Evolutionary conservation across 345 rosid genomes (phyloP).

Genomic region (Gynandropsis gynandra): DNA sequence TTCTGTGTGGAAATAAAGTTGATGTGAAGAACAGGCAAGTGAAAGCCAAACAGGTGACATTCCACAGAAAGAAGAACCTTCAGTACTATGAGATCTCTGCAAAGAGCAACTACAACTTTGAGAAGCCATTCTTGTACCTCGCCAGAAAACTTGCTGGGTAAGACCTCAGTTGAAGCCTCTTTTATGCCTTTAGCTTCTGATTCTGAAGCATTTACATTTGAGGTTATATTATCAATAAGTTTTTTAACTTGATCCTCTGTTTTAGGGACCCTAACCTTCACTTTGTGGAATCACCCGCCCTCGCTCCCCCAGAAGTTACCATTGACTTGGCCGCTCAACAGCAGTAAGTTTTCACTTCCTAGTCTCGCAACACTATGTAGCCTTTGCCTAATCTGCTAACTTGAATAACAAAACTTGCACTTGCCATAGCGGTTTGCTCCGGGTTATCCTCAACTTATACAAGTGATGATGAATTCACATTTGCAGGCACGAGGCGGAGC

Average conservation of each 20-base stretch:
- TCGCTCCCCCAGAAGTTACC: conserved; percentile 87
- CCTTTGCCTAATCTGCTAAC: too few relatives aligned
- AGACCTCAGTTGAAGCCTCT: background rate
- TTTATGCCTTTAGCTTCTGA: too few relatives aligned
- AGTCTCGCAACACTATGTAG: conserved; percentile 76
- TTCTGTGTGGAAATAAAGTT: conserved; percentile 87
- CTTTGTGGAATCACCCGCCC: conserved; percentile 92
- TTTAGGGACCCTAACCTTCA: conserved; percentile 43
- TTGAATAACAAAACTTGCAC: conserved; percentile 50
- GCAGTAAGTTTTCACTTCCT: conserved; percentile 70
- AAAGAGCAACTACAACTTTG: conserved; percentile 88
- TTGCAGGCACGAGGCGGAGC: conserved; percentile 20
- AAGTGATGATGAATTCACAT: background rate
- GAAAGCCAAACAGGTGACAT: conserved; percentile 84
- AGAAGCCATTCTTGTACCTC: conserved; percentile 88
- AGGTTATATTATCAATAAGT: too few relatives aligned
- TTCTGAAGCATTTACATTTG: too few relatives aligned
- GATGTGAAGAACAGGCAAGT: conserved; percentile 97
- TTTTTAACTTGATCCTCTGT: too few relatives aligned
- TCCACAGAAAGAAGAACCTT: conserved; percentile 91
- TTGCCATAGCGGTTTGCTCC: background rate
- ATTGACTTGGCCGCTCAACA: conserved; percentile 70
- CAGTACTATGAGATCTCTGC: conserved; percentile 93
- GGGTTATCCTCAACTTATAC: background rate
- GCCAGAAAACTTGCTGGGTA: conserved; percentile 89